Percentiles rank a stretch among this genome's conserved stretches.
phyloP scores from a whole-genome alignment of 352 stramenopile species.

The Phytophthora syringae region DNA sequence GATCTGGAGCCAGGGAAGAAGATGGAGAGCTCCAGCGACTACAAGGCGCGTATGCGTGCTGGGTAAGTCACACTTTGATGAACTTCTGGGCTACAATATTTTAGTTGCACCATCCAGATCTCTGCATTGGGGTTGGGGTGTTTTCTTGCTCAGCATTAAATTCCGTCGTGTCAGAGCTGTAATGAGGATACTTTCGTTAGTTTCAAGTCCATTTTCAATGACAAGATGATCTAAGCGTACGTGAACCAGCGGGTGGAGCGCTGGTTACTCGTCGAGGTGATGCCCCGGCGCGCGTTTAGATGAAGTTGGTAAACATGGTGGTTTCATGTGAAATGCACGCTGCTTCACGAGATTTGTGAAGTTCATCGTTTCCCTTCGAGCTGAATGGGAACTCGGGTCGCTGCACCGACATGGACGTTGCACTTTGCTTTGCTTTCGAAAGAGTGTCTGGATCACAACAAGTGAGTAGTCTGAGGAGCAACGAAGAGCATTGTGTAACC shows the following conservation, averaged over 20 bases:
- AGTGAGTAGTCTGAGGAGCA: background rate
- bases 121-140: background rate
- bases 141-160: conserved; percentile 22
- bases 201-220: background rate
- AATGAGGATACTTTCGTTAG: background rate
- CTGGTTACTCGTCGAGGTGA: conserved; percentile 35
- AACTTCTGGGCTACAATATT: conserved; percentile 25
- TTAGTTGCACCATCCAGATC: conserved; percentile 14
- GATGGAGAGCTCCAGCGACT: conserved; percentile 74
- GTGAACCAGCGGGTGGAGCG: conserved; percentile 28
- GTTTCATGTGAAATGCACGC: conserved; percentile 65
- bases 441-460: conserved; percentile 22
- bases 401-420: conserved; percentile 28
- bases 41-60: conserved; percentile 75
- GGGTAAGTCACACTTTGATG: conserved; percentile 20
- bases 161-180: conserved; percentile 32
- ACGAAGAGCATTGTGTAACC: background rate
- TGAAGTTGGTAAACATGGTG: conserved; percentile 28
- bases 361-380: conserved; percentile 13
- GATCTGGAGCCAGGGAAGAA: conserved; percentile 85
- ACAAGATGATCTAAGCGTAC: conserved; percentile 18
- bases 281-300: conserved; percentile 26
- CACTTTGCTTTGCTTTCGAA: conserved; percentile 29
- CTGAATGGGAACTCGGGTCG: background rate
- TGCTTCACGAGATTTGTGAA: conserved; percentile 65